Evolutionary conservation across 495 filamentous ascomycete species (phyloP).

Genomic region (Penicillium paradoxum): DNA sequence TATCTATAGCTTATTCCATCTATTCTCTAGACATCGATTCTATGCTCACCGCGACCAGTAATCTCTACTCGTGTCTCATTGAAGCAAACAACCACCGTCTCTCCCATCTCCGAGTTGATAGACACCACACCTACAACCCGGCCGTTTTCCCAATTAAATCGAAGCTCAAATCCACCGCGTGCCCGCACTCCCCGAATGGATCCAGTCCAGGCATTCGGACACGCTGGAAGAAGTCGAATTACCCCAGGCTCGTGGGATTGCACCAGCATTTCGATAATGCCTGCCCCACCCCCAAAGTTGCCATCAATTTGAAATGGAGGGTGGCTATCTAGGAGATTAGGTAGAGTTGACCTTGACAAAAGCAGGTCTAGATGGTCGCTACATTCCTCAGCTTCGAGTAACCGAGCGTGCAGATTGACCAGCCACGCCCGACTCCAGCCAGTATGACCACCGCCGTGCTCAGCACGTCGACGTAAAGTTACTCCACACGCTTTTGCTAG

Average conservation of each 20-base stretch:
- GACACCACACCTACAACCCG: conserved; percentile 14
- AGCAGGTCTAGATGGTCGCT: conserved; percentile 33
- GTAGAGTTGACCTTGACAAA: conserved; percentile 35
- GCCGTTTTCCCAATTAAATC: conserved; percentile 31
- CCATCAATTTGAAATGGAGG: conserved; percentile 50
- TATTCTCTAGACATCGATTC: neutral
- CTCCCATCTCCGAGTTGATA: conserved; percentile 14
- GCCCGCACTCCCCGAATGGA: conserved; percentile 35
- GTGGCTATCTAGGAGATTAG: conserved; percentile 41
- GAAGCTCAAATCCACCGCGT: conserved; percentile 38
- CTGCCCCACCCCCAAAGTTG: conserved; percentile 47
- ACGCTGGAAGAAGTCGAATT: conserved; percentile 42
- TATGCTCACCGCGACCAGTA: conserved; percentile 8
- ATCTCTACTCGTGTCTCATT: conserved; percentile 13
- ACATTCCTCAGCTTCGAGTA: conserved; percentile 28
- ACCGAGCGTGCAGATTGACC: conserved; percentile 35
- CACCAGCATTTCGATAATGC: conserved; percentile 47
- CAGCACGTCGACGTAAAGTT: conserved; percentile 35
- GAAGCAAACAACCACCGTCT: conserved; percentile 16
- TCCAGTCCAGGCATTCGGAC: conserved; percentile 36
- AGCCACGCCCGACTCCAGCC: conserved; percentile 49
- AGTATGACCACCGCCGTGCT: conserved; percentile 42
- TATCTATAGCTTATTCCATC: neutral
- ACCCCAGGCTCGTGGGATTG: conserved; percentile 44
- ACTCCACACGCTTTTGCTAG: conserved; percentile 34